Evolutionary conservation across 495 filamentous ascomycete species (phyloP).

Genomic region (Mytilinidion resinicola): DNA sequence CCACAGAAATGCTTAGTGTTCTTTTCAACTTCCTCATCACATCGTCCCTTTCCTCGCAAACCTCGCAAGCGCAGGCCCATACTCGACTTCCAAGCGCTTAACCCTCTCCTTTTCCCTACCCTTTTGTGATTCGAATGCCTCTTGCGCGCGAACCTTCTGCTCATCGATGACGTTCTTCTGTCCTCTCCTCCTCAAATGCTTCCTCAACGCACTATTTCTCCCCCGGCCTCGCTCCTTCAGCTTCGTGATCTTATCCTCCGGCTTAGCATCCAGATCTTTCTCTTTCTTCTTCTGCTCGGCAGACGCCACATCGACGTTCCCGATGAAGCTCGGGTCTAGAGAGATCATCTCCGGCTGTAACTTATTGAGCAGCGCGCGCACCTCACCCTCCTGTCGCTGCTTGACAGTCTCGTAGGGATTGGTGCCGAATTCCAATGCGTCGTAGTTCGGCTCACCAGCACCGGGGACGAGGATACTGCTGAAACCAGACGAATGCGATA

Average conservation of each 20-base stretch:
- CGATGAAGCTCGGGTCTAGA: slow-evolving; percentile 82
- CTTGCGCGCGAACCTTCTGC: slow-evolving; percentile 61
- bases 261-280: slow-evolving; percentile 65
- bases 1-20: too few species aligned
- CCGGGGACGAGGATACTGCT: slow-evolving; percentile 84
- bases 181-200: slow-evolving; percentile 83
- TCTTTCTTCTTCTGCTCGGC: slow-evolving; percentile 66
- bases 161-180: slow-evolving; percentile 90
- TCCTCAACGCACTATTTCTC: slow-evolving; percentile 84
- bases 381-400: slow-evolving; percentile 89
- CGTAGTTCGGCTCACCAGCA: slow-evolving; percentile 93
- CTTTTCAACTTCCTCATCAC: too few species aligned
- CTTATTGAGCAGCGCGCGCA: slow-evolving; percentile 83
- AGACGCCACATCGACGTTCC: slow-evolving; percentile 71
- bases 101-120: slow-evolving; percentile 58
- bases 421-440: slow-evolving; percentile 65
- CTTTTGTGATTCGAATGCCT: slow-evolving; percentile 57
- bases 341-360: slow-evolving; percentile 96
- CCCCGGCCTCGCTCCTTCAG: slow-evolving; percentile 70
- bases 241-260: slow-evolving; percentile 62
- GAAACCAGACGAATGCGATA: slow-evolving; percentile 80
- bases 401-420: slow-evolving; percentile 97
- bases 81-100: slow-evolving; percentile 52
- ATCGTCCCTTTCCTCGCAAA: slow-evolving; percentile 52
- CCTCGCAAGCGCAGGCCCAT: slow-evolving; percentile 65